Base-by-base conservation (phyloP, 192 early-diverging fungal genomes). In the Borealophlyctis nickersoniae region DNA sequence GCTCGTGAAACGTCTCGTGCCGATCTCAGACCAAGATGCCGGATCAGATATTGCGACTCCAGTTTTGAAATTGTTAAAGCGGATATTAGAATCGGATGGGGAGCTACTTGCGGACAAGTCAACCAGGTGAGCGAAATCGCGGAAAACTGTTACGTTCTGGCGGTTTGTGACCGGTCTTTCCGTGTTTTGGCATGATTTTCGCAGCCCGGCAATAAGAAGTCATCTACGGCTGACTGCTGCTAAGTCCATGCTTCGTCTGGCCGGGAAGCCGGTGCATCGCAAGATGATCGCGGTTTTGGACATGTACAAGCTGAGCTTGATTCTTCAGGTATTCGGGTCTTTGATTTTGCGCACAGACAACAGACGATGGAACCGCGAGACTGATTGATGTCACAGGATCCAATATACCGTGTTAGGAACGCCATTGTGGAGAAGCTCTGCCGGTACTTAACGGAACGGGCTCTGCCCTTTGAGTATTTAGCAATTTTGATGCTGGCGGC, bases 321-420 rank as follows among this genome's bases (percentile, higher is more conserved):
- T 82, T 5, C 71, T 85, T 30, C 89, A 91, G 60, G 80, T 81
- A 63, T 31, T 36, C n/a, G n/a, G n/a, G n/a, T n/a, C n/a, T n/a
- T n/a, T n/a, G n/a, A 16, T 33, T 22, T 49, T 48, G n/a, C 45
- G 4, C 14, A 32, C 52, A 27, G 1, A 36, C 14, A 32, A 31
- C 16, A 2, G 22, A 16, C 22, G 23, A 0, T 24, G 26, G 22
- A 9, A 36, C 23, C 16, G 34, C 29, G 45, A 26, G 50, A 30
- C 4, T 4, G 11, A 54, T 54, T 11, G 9, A n/a, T 11, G 7
- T 13, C 39, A 22, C 83, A 92, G 76, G 92, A 94, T 69, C 75
- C 89, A 3, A 85, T 88, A 63, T 93, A 79, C 64, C 80, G 91
- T 63, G 91, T 95, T 31, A 89, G 96, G 4, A 78, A 83, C 32